These are phyloP conservation scores for Nitzschia sp. DNA, from an alignment of 108 stramenopile genomes.

Conservation along the genomic window DNA sequence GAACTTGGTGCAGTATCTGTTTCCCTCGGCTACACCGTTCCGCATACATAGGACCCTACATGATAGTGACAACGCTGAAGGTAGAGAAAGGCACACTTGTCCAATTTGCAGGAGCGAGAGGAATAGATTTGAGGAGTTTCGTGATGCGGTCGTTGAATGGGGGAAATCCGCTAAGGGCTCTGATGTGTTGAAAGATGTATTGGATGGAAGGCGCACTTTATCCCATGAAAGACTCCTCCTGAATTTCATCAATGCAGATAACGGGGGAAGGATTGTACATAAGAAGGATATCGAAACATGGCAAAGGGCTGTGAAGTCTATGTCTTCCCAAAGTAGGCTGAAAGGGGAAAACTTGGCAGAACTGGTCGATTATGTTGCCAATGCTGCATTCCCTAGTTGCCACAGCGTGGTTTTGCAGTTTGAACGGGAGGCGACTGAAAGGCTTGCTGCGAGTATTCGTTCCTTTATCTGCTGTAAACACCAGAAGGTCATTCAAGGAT, in stretches of 20 bases:
- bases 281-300: constrained; percentile 20
- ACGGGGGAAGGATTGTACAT: constrained; percentile 23
- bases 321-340: constrained; percentile 1
- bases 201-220: constrained; percentile 24
- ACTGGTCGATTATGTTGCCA: constrained; percentile 4
- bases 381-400: constrained; percentile 22
- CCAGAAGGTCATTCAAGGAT: constrained; percentile 18
- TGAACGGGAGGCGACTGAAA: constrained; percentile 21
- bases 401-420: constrained; percentile 19
- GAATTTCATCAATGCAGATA: too few species aligned
- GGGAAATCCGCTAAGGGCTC: constrained; percentile 1
- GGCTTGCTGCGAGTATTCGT: constrained; percentile 22
- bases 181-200: constrained; percentile 12
- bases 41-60: constrained; percentile 8
- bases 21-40: constrained; percentile 56
- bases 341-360: constrained; percentile 5
- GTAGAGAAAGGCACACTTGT: too few species aligned
- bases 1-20: constrained; percentile 47
- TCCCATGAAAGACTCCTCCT: too few species aligned
- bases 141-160: constrained; percentile 14
- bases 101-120: constrained; percentile 9
- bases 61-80: constrained; percentile 7
- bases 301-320: constrained; percentile 18
- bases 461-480: constrained; percentile 29
- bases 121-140: not conserved